These are phyloP conservation scores for Rhododendron griersonianum DNA, from an alignment of 148 eudicot genomes.

Conservation along the genomic window DNA sequence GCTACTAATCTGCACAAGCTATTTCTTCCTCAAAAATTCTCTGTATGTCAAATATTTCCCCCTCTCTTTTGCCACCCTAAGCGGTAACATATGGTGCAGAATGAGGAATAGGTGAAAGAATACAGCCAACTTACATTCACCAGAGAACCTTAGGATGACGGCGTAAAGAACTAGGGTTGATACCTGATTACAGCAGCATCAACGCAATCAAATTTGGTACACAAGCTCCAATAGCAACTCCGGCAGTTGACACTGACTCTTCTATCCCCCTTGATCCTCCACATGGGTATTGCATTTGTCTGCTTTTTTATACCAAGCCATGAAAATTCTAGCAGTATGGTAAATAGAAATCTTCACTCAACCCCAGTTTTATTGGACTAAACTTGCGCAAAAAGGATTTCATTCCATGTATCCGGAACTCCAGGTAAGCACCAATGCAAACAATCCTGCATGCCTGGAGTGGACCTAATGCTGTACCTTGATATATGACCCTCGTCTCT, in stretches of 20 bases:
- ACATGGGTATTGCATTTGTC: not conserved
- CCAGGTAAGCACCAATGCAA: conserved; percentile 77
- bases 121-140: not conserved
- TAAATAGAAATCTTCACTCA: not conserved
- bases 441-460: conserved; percentile 49
- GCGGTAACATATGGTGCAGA: not conserved
- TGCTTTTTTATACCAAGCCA: not conserved
- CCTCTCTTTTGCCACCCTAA: not conserved
- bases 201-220: not conserved
- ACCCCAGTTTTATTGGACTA: not conserved
- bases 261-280: not conserved
- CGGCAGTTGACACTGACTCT: too few relatives aligned
- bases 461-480: conserved; percentile 36
- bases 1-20: not conserved
- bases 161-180: not conserved
- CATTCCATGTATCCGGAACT: conserved; percentile 68
- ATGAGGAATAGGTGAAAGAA: not conserved
- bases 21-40: not conserved
- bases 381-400: conserved; percentile 48
- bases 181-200: not conserved
- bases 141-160: not conserved
- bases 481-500: conserved; percentile 65
- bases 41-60: not conserved
- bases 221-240: not conserved
- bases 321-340: not conserved